Percentiles rank a stretch among this genome's conserved stretches.
Conservation (phyloP, 768 basidiomycete species). For the Scleroderma bovista region DNA sequence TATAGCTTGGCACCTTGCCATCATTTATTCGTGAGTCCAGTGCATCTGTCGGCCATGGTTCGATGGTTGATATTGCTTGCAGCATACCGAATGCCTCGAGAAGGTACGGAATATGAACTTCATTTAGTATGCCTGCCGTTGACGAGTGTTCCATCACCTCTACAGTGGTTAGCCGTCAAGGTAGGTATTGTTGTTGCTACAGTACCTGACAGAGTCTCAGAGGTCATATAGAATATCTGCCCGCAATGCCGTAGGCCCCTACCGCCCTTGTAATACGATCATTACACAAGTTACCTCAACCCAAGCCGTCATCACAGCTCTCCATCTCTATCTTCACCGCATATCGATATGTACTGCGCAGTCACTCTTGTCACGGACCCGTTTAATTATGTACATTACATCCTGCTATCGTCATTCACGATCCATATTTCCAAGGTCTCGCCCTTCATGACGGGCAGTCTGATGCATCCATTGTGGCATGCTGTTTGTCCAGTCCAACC, state of each 20-base stretch:
- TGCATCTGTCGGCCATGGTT: constrained; percentile 1
- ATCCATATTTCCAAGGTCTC: no score
- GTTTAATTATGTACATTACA: no score
- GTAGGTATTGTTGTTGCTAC: constrained; percentile 24
- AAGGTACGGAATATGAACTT: constrained; percentile 38
- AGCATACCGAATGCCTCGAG: constrained; percentile 88
- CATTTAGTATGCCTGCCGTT: constrained; percentile 3
- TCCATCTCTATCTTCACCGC: no score
- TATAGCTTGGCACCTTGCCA: constrained; percentile 89
- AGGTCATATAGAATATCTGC: constrained; percentile 65
- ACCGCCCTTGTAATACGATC: constrained; percentile 57
- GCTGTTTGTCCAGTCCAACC: no score
- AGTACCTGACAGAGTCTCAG: not conserved
- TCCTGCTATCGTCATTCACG: no score
- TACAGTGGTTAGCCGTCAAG: constrained; percentile 75
- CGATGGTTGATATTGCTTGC: not conserved
- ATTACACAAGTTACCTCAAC: not conserved
- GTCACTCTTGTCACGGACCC: no score
- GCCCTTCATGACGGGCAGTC: no score
- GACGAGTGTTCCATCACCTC: constrained; percentile 4
- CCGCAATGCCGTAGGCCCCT: constrained; percentile 85
- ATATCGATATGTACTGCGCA: no score
- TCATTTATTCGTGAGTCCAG: constrained; percentile 70
- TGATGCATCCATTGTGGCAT: no score
- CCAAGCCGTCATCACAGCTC: no score